Evolutionary conservation across 1,284 basidiomycete genomes (phyloP).

Genomic region (Microstroma glucosiphilum): DNA sequence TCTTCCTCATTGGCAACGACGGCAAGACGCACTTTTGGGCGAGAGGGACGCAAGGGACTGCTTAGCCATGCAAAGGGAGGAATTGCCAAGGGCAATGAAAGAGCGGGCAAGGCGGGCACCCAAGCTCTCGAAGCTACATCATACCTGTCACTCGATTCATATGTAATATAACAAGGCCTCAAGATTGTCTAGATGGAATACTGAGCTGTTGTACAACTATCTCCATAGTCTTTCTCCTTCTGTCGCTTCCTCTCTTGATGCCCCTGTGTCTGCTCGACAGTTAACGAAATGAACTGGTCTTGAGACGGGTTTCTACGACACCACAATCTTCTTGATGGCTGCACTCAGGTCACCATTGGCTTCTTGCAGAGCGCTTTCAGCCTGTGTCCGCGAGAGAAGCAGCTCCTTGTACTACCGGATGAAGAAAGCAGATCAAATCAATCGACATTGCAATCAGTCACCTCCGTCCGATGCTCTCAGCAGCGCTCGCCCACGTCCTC

Average conservation of each 20-base stretch:
- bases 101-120: too few relatives aligned
- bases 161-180: neutral
- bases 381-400: neutral
- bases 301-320: neutral
- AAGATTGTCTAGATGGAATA: neutral
- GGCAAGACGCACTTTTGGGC: neutral
- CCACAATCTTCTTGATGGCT: constrained; percentile 2
- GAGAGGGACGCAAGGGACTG: constrained; percentile 3
- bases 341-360: neutral
- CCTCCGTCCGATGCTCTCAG: neutral
- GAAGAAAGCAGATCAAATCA: neutral
- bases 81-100: too few relatives aligned
- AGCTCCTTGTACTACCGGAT: neutral
- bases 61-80: neutral
- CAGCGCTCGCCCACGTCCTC: neutral
- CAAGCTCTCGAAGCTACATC: neutral
- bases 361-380: constrained; percentile 3
- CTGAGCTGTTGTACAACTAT: too few relatives aligned
- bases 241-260: too few relatives aligned
- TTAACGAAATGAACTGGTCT: too few relatives aligned
- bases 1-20: constrained; percentile 4
- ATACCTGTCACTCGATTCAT: neutral
- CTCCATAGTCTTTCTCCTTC: too few relatives aligned
- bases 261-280: too few relatives aligned
- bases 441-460: neutral